Evolutionary conservation across 2,329 filamentous ascomycete genomes (phyloP).

Genomic region (Fusarium mundagurra): DNA sequence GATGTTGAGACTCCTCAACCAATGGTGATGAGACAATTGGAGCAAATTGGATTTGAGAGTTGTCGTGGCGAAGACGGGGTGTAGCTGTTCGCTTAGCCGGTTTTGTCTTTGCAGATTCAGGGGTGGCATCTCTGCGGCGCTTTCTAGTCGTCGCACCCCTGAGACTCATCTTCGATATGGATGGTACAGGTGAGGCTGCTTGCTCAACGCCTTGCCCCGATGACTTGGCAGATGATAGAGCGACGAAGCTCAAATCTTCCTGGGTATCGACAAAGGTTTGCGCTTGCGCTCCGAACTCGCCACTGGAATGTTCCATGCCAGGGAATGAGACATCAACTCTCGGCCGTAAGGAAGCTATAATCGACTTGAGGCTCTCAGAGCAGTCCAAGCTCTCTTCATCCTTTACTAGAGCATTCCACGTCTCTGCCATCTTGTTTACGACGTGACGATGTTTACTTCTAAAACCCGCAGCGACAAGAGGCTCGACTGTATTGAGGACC

Average conservation of each 20-base stretch:
- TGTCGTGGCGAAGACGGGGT: constrained; percentile 74
- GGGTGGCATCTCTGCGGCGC: constrained; percentile 43
- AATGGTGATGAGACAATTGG: constrained; percentile 67
- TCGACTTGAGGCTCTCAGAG: constrained; percentile 69
- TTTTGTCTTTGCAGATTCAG: constrained; percentile 39
- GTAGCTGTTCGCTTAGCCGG: constrained; percentile 48
- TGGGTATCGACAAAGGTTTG: constrained; percentile 60
- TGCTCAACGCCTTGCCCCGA: constrained; percentile 39
- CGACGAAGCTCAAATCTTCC: constrained; percentile 54
- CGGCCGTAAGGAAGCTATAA: constrained; percentile 69
- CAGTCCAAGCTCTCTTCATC: constrained; percentile 68
- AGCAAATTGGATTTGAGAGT: constrained; percentile 84
- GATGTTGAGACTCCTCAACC: constrained; percentile 71
- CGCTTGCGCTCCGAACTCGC: constrained; percentile 52
- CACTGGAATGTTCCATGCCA: constrained; percentile 52
- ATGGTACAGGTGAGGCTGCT: constrained; percentile 15
- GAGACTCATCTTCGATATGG: constrained; percentile 29
- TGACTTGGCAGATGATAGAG: constrained; percentile 45
- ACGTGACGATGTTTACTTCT: constrained; percentile 65
- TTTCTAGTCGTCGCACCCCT: constrained; percentile 42
- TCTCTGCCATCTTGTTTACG: constrained; percentile 60
- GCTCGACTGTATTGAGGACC: constrained; percentile 64
- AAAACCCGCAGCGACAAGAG: constrained; percentile 65
- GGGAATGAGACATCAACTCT: constrained; percentile 60
- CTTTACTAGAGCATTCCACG: constrained; percentile 79